Evolutionary conservation across 2,329 filamentous ascomycete genomes (phyloP).

Genomic region (Fusarium beomiforme): DNA sequence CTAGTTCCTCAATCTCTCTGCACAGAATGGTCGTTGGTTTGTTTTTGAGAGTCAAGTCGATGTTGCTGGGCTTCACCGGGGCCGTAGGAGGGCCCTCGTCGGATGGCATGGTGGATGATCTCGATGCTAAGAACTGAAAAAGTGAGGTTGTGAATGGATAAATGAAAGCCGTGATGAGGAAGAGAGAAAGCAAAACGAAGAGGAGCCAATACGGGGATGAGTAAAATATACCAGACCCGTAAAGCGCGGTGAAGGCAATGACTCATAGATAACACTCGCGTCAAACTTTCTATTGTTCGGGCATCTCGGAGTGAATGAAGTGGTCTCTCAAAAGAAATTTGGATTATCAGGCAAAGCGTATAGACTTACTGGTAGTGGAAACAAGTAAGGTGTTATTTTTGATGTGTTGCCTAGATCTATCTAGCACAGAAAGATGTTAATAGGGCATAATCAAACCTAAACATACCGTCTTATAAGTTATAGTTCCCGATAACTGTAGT

Average conservation of each 20-base stretch:
- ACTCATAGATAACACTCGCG: neutral
- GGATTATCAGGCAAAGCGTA: no score
- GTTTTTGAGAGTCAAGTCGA: neutral
- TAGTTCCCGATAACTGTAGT: no score
- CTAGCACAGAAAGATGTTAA: no score
- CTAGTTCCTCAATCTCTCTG: neutral
- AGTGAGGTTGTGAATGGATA: neutral
- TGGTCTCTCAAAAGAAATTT: neutral
- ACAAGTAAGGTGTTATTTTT: no score
- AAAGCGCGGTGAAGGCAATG: neutral
- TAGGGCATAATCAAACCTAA: no score
- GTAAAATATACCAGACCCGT: neutral
- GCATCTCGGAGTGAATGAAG: accelerated
- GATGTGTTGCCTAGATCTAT: no score
- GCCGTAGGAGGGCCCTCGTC: neutral
- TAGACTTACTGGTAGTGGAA: no score
- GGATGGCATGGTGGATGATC: neutral
- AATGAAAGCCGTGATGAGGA: neutral
- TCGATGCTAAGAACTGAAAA: neutral
- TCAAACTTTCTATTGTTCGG: neutral
- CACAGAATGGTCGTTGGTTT: neutral
- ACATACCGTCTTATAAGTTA: no score
- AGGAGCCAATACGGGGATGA: neutral
- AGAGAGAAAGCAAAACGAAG: neutral
- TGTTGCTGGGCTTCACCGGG: neutral